These are phyloP conservation scores for Penicillium sp. DNA, from an alignment of 2,329 filamentous ascomycete genomes.

Conservation along the genomic window DNA sequence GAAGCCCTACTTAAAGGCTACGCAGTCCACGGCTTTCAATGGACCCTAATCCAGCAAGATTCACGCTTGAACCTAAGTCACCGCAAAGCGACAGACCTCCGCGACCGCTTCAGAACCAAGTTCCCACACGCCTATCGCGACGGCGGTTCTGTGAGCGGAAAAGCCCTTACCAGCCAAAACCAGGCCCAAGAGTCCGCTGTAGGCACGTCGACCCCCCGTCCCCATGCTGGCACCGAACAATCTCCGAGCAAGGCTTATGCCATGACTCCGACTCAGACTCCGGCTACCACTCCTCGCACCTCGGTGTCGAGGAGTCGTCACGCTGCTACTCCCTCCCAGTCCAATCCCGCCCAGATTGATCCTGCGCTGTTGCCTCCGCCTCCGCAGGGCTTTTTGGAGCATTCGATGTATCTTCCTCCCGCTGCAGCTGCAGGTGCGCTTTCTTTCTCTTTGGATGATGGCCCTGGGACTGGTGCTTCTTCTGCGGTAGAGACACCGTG, in stretches of 20 bases:
- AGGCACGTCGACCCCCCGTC: slow-evolving; percentile 5
- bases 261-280: slow-evolving; percentile 7
- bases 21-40: slow-evolving; percentile 56
- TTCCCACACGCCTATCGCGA: slow-evolving; percentile 57
- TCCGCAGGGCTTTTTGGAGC: slow-evolving; percentile 27
- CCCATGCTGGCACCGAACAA: neutral
- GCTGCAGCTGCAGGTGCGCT: slow-evolving; percentile 15
- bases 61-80: slow-evolving; percentile 49
- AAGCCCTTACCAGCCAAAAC: slow-evolving; percentile 18
- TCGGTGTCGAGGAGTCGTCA: slow-evolving; percentile 15
- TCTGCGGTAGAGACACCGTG: slow-evolving; percentile 25
- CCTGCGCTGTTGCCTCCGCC: slow-evolving; percentile 32
- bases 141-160: slow-evolving; percentile 39
- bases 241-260: slow-evolving; percentile 10
- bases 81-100: slow-evolving; percentile 56
- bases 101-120: slow-evolving; percentile 60
- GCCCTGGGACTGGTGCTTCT: slow-evolving; percentile 11
- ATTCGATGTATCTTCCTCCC: slow-evolving; percentile 15
- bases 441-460: slow-evolving; percentile 34
- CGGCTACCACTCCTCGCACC: slow-evolving; percentile 4
- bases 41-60: slow-evolving; percentile 59
- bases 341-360: slow-evolving; percentile 25
- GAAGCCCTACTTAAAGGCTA: slow-evolving; percentile 58
- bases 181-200: slow-evolving; percentile 5
- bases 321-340: slow-evolving; percentile 9